These are phyloP conservation scores for Aspergillus arachidicola DNA, from an alignment of 2,329 filamentous ascomycete genomes.

Conservation along the genomic window DNA sequence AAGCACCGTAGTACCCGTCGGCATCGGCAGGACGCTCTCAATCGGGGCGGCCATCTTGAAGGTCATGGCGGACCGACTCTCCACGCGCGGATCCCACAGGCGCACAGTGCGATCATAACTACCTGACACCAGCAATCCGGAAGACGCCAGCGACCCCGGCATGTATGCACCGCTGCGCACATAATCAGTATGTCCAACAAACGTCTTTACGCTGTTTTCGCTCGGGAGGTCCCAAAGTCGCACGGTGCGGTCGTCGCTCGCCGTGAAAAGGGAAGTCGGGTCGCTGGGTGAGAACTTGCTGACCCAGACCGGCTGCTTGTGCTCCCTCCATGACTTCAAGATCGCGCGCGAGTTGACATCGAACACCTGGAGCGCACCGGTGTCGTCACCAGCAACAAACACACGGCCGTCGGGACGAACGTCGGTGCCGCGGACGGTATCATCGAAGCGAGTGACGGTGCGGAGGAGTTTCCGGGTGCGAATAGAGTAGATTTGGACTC, in stretches of 20 bases:
- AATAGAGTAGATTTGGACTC: slow-evolving; percentile 91
- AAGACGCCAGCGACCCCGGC: slow-evolving; percentile 63
- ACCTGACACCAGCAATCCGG: slow-evolving; percentile 79
- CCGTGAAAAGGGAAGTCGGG: slow-evolving; percentile 82
- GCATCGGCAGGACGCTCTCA: slow-evolving; percentile 84
- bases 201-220: slow-evolving; percentile 73
- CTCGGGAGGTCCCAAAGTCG: slow-evolving; percentile 90
- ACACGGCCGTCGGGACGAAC: slow-evolving; percentile 87
- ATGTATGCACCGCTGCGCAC: slow-evolving; percentile 86
- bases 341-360: slow-evolving; percentile 88
- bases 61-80: slow-evolving; percentile 74
- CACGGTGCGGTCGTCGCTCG: slow-evolving; percentile 90
- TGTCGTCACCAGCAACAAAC: slow-evolving; percentile 87
- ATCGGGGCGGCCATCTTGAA: slow-evolving; percentile 93
- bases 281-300: slow-evolving; percentile 91
- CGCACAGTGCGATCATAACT: slow-evolving; percentile 94
- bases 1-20: slow-evolving; percentile 81
- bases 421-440: slow-evolving; percentile 86
- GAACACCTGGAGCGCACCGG: slow-evolving; percentile 91
- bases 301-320: slow-evolving; percentile 91
- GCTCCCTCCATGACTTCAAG: slow-evolving; percentile 90
- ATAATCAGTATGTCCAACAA: slow-evolving; percentile 88
- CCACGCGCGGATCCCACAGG: slow-evolving; percentile 85
- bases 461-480: slow-evolving; percentile 89
- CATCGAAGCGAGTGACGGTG: slow-evolving; percentile 91